Conservation (phyloP, 139 green algal species). For the Chlorella vulgaris region DNA sequence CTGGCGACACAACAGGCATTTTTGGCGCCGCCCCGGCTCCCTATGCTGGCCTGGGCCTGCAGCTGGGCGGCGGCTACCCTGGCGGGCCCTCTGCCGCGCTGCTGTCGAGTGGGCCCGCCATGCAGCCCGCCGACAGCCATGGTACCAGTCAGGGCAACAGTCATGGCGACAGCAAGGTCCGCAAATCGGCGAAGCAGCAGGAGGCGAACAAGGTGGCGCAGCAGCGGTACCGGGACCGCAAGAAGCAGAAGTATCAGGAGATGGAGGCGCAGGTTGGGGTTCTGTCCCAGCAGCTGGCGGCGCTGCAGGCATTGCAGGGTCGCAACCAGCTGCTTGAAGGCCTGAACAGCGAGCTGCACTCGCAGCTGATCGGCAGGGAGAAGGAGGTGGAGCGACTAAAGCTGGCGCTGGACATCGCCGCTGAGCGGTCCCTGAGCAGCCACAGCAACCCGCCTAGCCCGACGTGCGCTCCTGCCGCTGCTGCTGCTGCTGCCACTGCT, state of each 20-base stretch:
- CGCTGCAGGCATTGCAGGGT: slow-evolving; percentile 34
- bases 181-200: slow-evolving; percentile 41
- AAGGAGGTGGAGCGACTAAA: slow-evolving; percentile 45
- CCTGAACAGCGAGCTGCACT: slow-evolving; percentile 42
- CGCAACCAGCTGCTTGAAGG: slow-evolving; percentile 47
- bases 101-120: background rate
- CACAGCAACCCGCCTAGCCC: slow-evolving; percentile 10
- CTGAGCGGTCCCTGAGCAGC: slow-evolving; percentile 23
- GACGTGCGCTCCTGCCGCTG: background rate
- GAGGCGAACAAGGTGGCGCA: slow-evolving; percentile 52
- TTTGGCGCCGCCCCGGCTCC: background rate
- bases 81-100: background rate
- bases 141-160: background rate
- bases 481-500: background rate
- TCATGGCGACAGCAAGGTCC: background rate
- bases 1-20: background rate
- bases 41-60: background rate
- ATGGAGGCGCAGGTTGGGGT: slow-evolving; percentile 38
- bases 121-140: background rate
- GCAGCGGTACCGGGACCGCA: slow-evolving; percentile 55
- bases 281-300: slow-evolving; percentile 28
- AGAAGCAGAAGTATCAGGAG: slow-evolving; percentile 51
- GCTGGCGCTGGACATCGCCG: slow-evolving; percentile 13
- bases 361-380: slow-evolving; percentile 34
- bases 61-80: background rate